Evolutionary conservation across 2,329 filamentous ascomycete genomes (phyloP), one percentile per base, ranked within the genome.

Genomic region (Aspergillus awamori): DNA sequence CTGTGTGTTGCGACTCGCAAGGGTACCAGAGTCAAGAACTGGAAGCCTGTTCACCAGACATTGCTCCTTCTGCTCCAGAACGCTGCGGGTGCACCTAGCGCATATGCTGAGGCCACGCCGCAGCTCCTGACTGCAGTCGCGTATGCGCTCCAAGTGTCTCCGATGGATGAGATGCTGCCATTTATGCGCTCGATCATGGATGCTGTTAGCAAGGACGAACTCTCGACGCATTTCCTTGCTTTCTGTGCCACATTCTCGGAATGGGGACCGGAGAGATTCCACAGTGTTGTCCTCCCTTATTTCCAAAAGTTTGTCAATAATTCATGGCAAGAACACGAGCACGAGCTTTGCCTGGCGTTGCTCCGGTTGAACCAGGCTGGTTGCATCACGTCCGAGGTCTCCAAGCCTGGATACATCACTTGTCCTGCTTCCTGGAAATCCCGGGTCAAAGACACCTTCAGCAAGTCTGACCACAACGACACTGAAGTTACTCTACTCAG

Each of bases 161-260:
- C 93, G 1, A 87, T 97, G 73, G 91, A 96, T 68, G 84, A 89
- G 6, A 79, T 96, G 38, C 87, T 96, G 45, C 86, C 91, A 1
- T 84, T 86, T 39, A 84, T 93, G 59, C 84, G 86, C 15, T 77
- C 86, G 3, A 82, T 96, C 49, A 85, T 86, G 72, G 86, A 89
- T 36, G 79, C 81, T 3, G 79, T 96, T 52, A 87, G 86, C 3
- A 84, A 84, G 55, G 86, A 89, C 48, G 83, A 84, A 1, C 83
- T 93, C 69, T 86, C 89, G 70, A 78, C 78, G 55, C 89, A 88
- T 80, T 98, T 97, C 74, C 84, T 98, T 47, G 84, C 88, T 0
- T 97, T 98, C 75, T 97, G 92, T 76, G 89, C 89, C 13, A 88
- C 91, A 56, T 88, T 95, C 67, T 89, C 91, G 0, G 85, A 92